A percentile compares a stretch with the other conserved stretches of the same genome.
These are phyloP conservation scores for Ophiognomonia clavigignenti-juglandacearum DNA, from an alignment of 2,329 filamentous ascomycete genomes.

Conservation along the genomic window DNA sequence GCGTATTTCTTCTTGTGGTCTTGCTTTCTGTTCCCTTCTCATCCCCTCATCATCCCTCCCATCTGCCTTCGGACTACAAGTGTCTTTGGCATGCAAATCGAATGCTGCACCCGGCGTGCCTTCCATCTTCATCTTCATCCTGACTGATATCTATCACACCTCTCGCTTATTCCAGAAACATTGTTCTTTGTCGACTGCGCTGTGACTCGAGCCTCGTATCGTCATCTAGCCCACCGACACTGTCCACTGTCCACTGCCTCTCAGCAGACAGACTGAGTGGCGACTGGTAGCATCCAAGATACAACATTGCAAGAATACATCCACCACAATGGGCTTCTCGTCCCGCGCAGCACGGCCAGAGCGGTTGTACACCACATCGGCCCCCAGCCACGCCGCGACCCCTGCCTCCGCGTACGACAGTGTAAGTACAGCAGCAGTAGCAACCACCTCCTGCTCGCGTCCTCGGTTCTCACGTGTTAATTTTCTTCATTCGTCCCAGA, in stretches of 20 bases:
- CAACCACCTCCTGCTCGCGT: background rate
- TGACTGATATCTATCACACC: background rate
- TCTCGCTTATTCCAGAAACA: no score
- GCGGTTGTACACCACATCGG: constrained; percentile 12
- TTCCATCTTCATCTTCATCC: background rate
- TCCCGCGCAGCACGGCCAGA: constrained; percentile 14
- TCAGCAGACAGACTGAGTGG: no score
- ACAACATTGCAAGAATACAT: no score
- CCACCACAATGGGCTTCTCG: constrained; percentile 8
- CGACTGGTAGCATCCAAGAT: no score
- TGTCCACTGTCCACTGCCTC: no score
- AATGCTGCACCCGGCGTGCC: constrained; percentile 7
- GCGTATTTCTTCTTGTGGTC: background rate
- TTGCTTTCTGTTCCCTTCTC: background rate
- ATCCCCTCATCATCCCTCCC: background rate
- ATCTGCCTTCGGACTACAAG: background rate
- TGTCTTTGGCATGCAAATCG: constrained; percentile 1
- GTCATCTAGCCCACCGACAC: no score
- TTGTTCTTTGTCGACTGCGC: no score
- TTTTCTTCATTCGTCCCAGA: background rate
- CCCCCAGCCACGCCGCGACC: background rate
- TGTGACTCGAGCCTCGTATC: no score
- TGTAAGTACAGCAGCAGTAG: constrained; percentile 4
- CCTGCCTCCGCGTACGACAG: constrained; percentile 14
- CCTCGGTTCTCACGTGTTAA: background rate